Base-by-base conservation (phyloP, 2,329 filamentous ascomycete genomes). In the Aphanocladium album region DNA sequence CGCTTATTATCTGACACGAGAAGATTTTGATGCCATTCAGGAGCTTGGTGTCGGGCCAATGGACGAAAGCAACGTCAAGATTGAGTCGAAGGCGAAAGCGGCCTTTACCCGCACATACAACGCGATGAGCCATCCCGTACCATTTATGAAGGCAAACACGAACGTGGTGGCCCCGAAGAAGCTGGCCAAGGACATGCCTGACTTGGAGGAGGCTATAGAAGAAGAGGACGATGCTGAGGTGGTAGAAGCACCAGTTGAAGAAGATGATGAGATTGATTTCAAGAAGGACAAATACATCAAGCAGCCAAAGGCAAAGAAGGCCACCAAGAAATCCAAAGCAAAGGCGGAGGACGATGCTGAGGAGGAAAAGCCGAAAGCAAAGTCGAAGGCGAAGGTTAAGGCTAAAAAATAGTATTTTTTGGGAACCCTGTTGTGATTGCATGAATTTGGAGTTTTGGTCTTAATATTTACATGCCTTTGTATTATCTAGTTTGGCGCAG, bases 251-350 rank as follows among this genome's bases (percentile, higher is more conserved):
- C 83, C 77, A 1, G 84, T 86, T 46, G 88, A 88, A 0, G 89
- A 90, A 4, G 88, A 90, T 0, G 88, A 91, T 14, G 89, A 92
- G 57, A 77, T 87, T n/a, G 91, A 96, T 71, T 73, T 98, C 56
- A 91, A 89, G 70, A 96, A 93, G 71, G 95, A 99, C 76, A 98
- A 97, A 74, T 97, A 96, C 70, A 93, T 98, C 72, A 96, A 95
- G 74, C 83, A 89, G 71, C 91, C 93, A 14, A 97, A 96, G 80
- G 86, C 75, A 5, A 85, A 85, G 69, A 83, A 85, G 71, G 43
- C 69, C 7, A 69, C 74, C n/a, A 79, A 79, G 68, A 79, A 77
- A 65, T 63, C 73, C 0, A 60, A 60, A 23, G 75, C 63, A 49
- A 80, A 80, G 60, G 76, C 74, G 7, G 77, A 76, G 19, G 80